Evolutionary conservation across 75 land plant species (phyloP), one percentile per base, ranked within the genome.

Genomic region (Pseudotsuga menziesii): DNA sequence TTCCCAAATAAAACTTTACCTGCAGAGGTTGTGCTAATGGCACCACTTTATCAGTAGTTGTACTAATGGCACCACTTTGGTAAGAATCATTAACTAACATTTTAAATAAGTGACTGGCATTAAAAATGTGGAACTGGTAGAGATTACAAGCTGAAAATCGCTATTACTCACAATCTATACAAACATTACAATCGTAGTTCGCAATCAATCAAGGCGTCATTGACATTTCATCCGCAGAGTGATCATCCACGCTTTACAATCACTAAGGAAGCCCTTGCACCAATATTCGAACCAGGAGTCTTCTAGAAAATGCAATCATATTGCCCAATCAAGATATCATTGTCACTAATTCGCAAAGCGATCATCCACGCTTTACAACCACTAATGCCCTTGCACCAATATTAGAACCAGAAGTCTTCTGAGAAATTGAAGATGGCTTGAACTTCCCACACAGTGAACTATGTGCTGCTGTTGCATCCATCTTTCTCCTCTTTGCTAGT

Each of bases 401-500:
- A 39, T 36, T 9, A n/a, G 54, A n/a, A 69, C 72, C 72, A 36
- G 22, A 36, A 39, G 23, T 69, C 13, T 9, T 41, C 13, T 69
- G 72, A 36, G 48, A 39, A 48, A 48, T 60, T 8, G 85, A 79
- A 22, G 80, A 83, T 26, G 87, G 85, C 78, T 87, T 89, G 17
- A 91, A 74, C 35, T 72, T 81, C 4, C 93, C 87, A 52, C 77
- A 77, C 4, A 89, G 25, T 54, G 79, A 60, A 36, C 75, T 66
- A 55, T 78, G 83, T 13, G 74, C 89, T 29, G 74, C 81, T 32
- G 77, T 58, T 41, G 87, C 93, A 60, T 89, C 66, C 15, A 91
- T 85, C 78, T 80, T 89, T 75, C 91, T 89, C 78, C 92, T 78
- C 86, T 96, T 96, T 27, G 88, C 82, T 74, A 90, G 85, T 19